These are phyloP conservation scores for Podaxis sp. DNA, from an alignment of 768 basidiomycete species.

Conservation along the genomic window DNA sequence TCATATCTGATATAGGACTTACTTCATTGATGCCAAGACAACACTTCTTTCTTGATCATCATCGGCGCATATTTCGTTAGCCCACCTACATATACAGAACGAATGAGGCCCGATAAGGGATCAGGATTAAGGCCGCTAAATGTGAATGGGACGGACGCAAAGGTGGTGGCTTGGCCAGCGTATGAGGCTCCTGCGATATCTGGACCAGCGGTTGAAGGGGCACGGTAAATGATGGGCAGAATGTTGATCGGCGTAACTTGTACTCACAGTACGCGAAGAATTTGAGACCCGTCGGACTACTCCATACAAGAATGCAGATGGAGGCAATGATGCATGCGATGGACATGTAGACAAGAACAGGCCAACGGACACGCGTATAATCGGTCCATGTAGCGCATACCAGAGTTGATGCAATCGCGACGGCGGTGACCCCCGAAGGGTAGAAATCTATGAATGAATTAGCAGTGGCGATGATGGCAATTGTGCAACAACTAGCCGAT, in stretches of 20 bases:
- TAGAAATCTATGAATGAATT: slow-evolving; percentile 33
- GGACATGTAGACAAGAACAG: slow-evolving; percentile 64
- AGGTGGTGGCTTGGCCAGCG: slow-evolving; percentile 75
- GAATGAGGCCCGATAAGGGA: slow-evolving; percentile 2
- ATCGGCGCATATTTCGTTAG: slow-evolving; percentile 74
- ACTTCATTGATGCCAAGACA: slow-evolving; percentile 80
- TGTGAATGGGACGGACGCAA: slow-evolving; percentile 46
- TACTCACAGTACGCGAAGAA: slow-evolving; percentile 73
- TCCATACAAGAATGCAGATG: slow-evolving; percentile 62
- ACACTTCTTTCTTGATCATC: slow-evolving; percentile 69
- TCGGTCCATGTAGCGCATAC: slow-evolving; percentile 68
- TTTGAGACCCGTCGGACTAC: slow-evolving; percentile 57
- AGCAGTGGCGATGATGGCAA: neutral
- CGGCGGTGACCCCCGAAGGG: slow-evolving; percentile 63
- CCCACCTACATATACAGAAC: slow-evolving; percentile 52
- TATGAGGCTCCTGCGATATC: slow-evolving; percentile 67
- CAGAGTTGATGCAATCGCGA: slow-evolving; percentile 63
- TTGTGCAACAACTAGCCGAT: slow-evolving; percentile 38
- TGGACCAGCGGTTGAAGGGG: slow-evolving; percentile 19
- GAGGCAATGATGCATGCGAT: slow-evolving; percentile 51
- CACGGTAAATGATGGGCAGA: neutral
- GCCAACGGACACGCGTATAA: slow-evolving; percentile 54
- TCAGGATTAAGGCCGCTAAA: slow-evolving; percentile 1
- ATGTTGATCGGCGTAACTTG: neutral
- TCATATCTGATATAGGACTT: slow-evolving; percentile 14